These are phyloP conservation scores for Erysimum cheiri DNA, from an alignment of 441 rosid species.

Conservation along the genomic window DNA sequence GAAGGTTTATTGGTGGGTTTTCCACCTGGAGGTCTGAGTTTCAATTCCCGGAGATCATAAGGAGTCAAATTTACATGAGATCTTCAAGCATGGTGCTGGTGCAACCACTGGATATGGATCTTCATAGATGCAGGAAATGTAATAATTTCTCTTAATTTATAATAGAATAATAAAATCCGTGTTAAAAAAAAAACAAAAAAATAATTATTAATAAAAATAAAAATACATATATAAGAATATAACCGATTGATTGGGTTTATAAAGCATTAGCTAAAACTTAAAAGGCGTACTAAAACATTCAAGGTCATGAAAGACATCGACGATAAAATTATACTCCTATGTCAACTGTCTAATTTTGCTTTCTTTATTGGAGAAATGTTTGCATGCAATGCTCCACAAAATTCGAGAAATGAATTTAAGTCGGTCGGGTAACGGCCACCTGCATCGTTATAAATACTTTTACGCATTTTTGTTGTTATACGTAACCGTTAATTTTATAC, in stretches of 20 bases:
- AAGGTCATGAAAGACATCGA: background rate
- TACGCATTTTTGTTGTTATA: conserved; percentile 1
- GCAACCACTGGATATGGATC: no score
- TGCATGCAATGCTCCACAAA: conserved; percentile 35
- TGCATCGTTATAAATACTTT: conserved; percentile 30
- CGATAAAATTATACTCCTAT: background rate
- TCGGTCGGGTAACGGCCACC: conserved; percentile 39
- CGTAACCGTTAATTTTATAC: conserved; percentile 14
- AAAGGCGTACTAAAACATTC: background rate
- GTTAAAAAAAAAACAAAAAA: no score
- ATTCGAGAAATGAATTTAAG: conserved; percentile 39
- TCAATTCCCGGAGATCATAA: no score
- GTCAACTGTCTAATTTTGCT: background rate
- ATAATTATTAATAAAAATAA: background rate
- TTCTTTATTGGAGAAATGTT: conserved; percentile 3
- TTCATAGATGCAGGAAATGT: no score
- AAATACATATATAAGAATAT: background rate
- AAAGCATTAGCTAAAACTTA: background rate
- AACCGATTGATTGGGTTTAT: background rate
- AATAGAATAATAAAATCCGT: no score
- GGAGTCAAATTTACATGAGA: no score
- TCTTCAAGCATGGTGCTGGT: no score
- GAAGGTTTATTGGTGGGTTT: no score
- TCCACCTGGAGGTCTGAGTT: no score
- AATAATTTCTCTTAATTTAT: no score